A percentile compares a stretch with the other conserved stretches of the same genome.
Conservation (phyloP, 2,329 filamentous ascomycete genomes). For the Trichoderma atrobrunneum region DNA sequence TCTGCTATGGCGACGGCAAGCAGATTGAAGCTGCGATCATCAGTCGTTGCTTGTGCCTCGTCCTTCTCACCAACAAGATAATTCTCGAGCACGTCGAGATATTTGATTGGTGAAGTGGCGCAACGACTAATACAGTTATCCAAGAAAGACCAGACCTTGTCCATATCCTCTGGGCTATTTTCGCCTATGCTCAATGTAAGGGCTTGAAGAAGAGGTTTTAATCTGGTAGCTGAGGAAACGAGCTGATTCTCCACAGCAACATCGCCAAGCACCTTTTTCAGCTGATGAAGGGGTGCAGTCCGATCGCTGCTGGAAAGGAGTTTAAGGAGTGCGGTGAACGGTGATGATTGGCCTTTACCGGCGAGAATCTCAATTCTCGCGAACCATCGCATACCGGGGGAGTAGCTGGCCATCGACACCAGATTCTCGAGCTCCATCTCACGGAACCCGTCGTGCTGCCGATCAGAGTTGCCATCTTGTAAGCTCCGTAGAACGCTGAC, state of each 20-base stretch:
- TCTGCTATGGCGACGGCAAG: constrained; percentile 69
- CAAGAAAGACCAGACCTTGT: constrained; percentile 64
- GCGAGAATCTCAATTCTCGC: constrained; percentile 64
- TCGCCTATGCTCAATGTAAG: constrained; percentile 27
- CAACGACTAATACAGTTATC: constrained; percentile 81
- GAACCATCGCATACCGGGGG: constrained; percentile 88
- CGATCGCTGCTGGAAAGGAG: constrained; percentile 33
- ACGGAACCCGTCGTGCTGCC: constrained; percentile 52
- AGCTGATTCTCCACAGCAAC: constrained; percentile 65
- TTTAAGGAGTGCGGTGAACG: constrained; percentile 68
- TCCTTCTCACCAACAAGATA: constrained; percentile 31
- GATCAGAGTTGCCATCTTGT: constrained; percentile 51
- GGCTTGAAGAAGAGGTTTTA: constrained; percentile 46
- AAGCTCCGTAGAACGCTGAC: constrained; percentile 64
- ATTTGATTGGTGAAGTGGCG: constrained; percentile 74
- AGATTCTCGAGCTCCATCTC: constrained; percentile 78
- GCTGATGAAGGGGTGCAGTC: constrained; percentile 39
- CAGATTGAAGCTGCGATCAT: constrained; percentile 48
- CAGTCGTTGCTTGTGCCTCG: constrained; percentile 24
- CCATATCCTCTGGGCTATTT: constrained; percentile 29
- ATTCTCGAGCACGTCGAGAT: constrained; percentile 68
- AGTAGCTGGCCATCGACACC: constrained; percentile 74
- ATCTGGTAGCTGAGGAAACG: constrained; percentile 50
- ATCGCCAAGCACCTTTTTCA: constrained; percentile 55
- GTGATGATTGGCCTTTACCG: constrained; percentile 48